phyloP scores from a whole-genome alignment of 2,329 filamentous ascomycete genomes.

The Cucurbitaria berberidis region DNA sequence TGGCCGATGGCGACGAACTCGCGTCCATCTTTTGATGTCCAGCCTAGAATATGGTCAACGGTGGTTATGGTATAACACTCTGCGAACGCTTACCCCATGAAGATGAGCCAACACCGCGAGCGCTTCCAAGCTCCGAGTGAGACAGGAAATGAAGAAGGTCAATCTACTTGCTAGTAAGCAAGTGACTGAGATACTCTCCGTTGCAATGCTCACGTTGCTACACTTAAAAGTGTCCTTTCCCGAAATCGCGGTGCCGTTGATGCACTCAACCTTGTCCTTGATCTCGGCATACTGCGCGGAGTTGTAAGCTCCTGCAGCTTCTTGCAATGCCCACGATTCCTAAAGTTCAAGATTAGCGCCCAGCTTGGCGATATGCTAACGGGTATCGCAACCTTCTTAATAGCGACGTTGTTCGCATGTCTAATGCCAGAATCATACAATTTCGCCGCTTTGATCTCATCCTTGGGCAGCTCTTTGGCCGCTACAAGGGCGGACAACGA shows the following conservation, averaged over 20 bases:
- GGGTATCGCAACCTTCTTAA: conserved; percentile 37
- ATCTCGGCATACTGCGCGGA: conserved; percentile 46
- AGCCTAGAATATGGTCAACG: conserved; percentile 39
- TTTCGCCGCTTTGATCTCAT: conserved; percentile 41
- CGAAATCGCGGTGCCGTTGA: conserved; percentile 47
- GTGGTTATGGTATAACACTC: background rate
- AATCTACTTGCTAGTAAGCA: conserved; percentile 41
- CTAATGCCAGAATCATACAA: conserved; percentile 50
- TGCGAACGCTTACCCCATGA: conserved; percentile 52
- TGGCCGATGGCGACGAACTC: conserved; percentile 64
- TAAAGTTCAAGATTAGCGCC: conserved; percentile 31
- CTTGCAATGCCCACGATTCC: conserved; percentile 47
- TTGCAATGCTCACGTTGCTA: conserved; percentile 14
- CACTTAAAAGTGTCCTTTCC: conserved; percentile 48
- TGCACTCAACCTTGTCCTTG: conserved; percentile 41
- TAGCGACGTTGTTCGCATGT: conserved; percentile 45
- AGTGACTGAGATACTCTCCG: too few relatives aligned
- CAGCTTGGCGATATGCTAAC: background rate
- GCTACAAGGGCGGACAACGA: conserved; percentile 43
- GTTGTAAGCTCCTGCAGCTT: conserved; percentile 41
- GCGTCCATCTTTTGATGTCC: conserved; percentile 59
- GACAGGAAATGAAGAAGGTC: conserved; percentile 64
- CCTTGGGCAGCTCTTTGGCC: conserved; percentile 44
- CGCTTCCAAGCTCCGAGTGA: conserved; percentile 61
- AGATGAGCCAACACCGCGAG: conserved; percentile 51